Evolutionary conservation across 805 yeast species (phyloP).

Genomic region (Metschnikowia rubicola): DNA sequence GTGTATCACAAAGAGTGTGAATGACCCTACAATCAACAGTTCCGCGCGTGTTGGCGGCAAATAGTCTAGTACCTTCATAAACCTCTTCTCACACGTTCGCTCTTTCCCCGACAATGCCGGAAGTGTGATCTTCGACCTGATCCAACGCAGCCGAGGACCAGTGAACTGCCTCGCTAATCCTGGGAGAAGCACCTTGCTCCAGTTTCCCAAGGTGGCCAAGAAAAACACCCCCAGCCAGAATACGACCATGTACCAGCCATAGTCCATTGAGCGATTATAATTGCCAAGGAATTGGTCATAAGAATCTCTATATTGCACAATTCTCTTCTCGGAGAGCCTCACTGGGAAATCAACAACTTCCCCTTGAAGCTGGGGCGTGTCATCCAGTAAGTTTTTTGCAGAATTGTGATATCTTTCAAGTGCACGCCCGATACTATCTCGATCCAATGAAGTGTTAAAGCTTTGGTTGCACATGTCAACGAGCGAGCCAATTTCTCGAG

Average conservation of each 20-base stretch:
- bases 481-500: constrained; percentile 23
- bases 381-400: constrained; percentile 1
- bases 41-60: constrained; percentile 23
- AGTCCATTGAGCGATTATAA: constrained; percentile 39
- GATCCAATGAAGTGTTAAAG: constrained; percentile 21
- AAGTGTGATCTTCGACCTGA: constrained; percentile 32
- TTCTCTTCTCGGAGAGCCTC: constrained; percentile 22
- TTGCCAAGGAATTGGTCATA: constrained; percentile 40
- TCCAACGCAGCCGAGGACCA: constrained; percentile 28
- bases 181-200: constrained; percentile 32
- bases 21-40: constrained; percentile 9
- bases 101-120: constrained; percentile 36
- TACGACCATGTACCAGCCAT: constrained; percentile 25
- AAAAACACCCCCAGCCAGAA: constrained; percentile 32
- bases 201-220: constrained; percentile 27
- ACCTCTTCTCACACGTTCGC: constrained; percentile 27
- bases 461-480: constrained; percentile 24
- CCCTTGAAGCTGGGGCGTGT: neutral
- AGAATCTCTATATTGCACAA: constrained; percentile 21
- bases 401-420: constrained; percentile 5
- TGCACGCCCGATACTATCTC: constrained; percentile 22
- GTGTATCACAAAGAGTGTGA: constrained; percentile 1
- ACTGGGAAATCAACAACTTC: constrained; percentile 24
- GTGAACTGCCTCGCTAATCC: constrained; percentile 17
- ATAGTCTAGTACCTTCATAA: constrained; percentile 23